Evolutionary conservation across 2,329 filamentous ascomycete species (phyloP).

Genomic region (Ophiostoma populinum): DNA sequence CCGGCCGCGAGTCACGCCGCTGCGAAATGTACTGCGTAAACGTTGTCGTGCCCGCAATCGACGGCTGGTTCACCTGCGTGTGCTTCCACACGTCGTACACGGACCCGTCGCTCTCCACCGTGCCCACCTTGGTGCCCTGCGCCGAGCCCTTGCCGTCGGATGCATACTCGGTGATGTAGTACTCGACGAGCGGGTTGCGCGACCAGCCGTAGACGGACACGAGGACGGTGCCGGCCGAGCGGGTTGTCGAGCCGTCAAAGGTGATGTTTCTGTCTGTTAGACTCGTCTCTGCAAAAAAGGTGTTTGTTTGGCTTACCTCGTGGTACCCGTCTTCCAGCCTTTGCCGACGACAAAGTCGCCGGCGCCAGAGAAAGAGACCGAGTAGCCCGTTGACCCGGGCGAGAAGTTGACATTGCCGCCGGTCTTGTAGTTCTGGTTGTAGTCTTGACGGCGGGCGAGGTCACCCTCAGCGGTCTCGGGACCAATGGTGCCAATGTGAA

Average conservation of each 20-base stretch:
- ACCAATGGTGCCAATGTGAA: conserved; percentile 14
- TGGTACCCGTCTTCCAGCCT: conserved; percentile 36
- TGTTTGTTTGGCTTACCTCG: conserved; percentile 19
- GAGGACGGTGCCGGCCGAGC: conserved; percentile 15
- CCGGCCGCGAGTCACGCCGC: conserved; percentile 25
- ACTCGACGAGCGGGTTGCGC: conserved; percentile 21
- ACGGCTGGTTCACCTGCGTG: conserved; percentile 24
- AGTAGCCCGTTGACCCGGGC: conserved; percentile 19
- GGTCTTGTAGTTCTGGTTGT: conserved; percentile 25
- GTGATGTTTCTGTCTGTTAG: conserved; percentile 14
- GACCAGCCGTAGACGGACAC: conserved; percentile 23
- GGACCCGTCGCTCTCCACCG: conserved; percentile 17
- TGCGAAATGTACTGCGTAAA: conserved; percentile 34
- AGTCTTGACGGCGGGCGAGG: conserved; percentile 17
- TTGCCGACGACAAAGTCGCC: conserved; percentile 41
- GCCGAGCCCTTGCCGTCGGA: conserved; percentile 15
- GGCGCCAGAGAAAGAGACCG: conserved; percentile 23
- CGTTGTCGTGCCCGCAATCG: conserved; percentile 28
- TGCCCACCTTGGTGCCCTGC: conserved; percentile 17
- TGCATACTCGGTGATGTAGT: conserved; percentile 22
- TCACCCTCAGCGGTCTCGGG: conserved; percentile 11
- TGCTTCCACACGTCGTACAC: conserved; percentile 20
- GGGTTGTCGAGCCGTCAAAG: conserved; percentile 14
- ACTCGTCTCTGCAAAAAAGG: background rate
- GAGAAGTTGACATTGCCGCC: conserved; percentile 19